A percentile compares a stretch with the other conserved stretches of the same genome.
Evolutionary conservation across 306 rosid species (phyloP).

Genomic region (Cicer cuneatum): DNA sequence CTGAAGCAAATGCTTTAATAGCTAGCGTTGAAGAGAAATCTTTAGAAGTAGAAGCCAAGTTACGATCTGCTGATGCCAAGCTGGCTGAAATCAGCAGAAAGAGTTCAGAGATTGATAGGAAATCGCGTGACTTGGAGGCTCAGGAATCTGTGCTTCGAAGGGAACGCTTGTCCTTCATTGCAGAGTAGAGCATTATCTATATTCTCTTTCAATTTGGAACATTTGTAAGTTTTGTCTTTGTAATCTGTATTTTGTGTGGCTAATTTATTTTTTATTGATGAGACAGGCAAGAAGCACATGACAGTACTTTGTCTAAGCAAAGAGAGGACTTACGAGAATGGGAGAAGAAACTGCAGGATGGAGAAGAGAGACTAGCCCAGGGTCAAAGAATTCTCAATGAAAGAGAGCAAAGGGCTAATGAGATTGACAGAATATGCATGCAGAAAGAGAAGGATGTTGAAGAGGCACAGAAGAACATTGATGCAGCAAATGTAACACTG

Average conservation of each 20-base stretch:
- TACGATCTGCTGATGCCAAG: constrained; percentile 89
- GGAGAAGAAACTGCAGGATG: constrained; percentile 93
- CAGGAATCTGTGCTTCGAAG: constrained; percentile 73
- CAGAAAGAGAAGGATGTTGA: constrained; percentile 87
- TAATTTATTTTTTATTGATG: constrained; percentile 40
- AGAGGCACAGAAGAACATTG: constrained; percentile 82
- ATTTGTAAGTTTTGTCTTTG: constrained; percentile 12
- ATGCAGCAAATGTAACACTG: constrained; percentile 62
- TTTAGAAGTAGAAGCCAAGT: constrained; percentile 83
- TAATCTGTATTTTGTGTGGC: constrained; percentile 14
- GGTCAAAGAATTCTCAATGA: constrained; percentile 86
- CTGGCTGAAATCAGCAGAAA: constrained; percentile 87
- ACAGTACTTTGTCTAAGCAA: constrained; percentile 72
- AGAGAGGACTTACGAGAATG: constrained; percentile 90
- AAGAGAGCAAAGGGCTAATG: constrained; percentile 94
- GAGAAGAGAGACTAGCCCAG: constrained; percentile 88
- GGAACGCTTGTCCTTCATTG: constrained; percentile 74
- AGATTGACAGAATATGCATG: constrained; percentile 72
- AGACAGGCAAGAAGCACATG: constrained; percentile 73
- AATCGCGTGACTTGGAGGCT: constrained; percentile 73
- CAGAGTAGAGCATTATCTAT: constrained; percentile 61
- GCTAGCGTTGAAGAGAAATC: constrained; percentile 88
- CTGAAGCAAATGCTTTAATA: constrained; percentile 88
- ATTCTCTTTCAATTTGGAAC: constrained; percentile 7
- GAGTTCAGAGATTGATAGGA: constrained; percentile 80